Evolutionary conservation across 1,139 yeast genomes (phyloP).

Genomic region (Sugiyamaella neomexicana): DNA sequence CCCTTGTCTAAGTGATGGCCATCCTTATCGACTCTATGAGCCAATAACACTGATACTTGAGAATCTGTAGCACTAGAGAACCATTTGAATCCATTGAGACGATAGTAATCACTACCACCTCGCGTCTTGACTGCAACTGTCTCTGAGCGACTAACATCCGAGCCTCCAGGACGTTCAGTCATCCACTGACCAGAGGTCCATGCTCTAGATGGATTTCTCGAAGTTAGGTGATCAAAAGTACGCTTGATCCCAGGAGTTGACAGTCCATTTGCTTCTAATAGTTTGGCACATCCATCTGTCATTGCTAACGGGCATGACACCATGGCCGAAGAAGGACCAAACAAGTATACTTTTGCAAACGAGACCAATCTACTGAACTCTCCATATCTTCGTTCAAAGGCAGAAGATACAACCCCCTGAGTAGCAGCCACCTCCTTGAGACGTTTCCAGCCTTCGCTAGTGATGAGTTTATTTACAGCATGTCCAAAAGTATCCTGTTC

Average conservation of each 20-base stretch:
- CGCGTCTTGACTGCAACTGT: constrained; percentile 27
- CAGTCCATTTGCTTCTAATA: constrained; percentile 31
- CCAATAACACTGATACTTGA: constrained; percentile 35
- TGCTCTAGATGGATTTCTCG: constrained; percentile 32
- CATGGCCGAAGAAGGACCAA: constrained; percentile 37
- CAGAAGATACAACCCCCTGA: constrained; percentile 35
- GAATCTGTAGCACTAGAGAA: constrained; percentile 41
- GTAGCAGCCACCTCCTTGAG: constrained; percentile 33
- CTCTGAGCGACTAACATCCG: constrained; percentile 38
- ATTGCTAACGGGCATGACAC: constrained; percentile 39
- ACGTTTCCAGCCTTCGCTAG: constrained; percentile 38
- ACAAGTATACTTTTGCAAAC: constrained; percentile 34
- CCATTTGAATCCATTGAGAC: constrained; percentile 38
- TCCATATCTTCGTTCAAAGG: constrained; percentile 34
- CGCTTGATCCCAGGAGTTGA: constrained; percentile 18
- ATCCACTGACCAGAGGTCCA: constrained; percentile 43
- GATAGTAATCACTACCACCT: constrained; percentile 22
- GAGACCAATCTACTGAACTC: constrained; percentile 32
- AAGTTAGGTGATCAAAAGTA: constrained; percentile 30
- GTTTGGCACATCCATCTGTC: constrained; percentile 41
- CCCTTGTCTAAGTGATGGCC: constrained; percentile 23
- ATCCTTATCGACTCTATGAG: constrained; percentile 25
- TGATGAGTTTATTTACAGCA: constrained; percentile 31
- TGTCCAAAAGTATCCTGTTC: constrained; percentile 38
- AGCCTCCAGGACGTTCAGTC: constrained; percentile 41